Base-by-base conservation (phyloP, 2,329 filamentous ascomycete species). In the Ilyonectria mors-panacis region DNA sequence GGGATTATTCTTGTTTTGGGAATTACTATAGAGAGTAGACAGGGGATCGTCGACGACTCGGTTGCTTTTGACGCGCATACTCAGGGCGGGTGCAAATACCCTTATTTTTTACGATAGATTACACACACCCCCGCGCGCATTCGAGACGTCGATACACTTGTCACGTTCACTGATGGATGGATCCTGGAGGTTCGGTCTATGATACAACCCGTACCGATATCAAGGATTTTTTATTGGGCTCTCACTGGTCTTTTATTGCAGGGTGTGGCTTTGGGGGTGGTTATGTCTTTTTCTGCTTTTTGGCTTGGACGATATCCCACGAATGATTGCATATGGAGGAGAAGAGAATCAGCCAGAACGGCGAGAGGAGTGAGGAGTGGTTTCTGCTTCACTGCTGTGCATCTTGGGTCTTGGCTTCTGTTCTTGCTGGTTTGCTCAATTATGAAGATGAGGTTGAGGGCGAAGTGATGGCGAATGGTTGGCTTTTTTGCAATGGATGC, bases 221-320 rank as follows among this genome's bases (percentile, higher is more conserved):
- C 4, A 51, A 44, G 63, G 50, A 50, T 65, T 65, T 56, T 19
- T 45, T 56, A 17, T 56, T 33, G 37, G 50, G n/a, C n/a, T 21
- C 6, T 53, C 30, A 9, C 28, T 15, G 30, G 12, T 33, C 28
- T 56, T 48, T n/a, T 19, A 17, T 42, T 50, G 58, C 58, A 26
- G 37, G 35, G 33, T 33, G 39, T 54, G 44, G 50, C 35, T 50
- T 51, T 17, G 56, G 62, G 13, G 21, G 6, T 26, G 47, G 48
- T 23, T 19, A 44, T 59, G 12, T 58, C 39, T 51, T 39, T 59
- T 51, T 59, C 30, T 28, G 30, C 23, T 56, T 50, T 57, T 47
- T 50, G n/a, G 30, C 45, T 44, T 48, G 63, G 33, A 65, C 45
- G 63, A 65, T 65, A 65, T 65, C 63, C 63, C 50, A 60, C 42